Evolutionary conservation across 108 stramenopile species (phyloP).

Genomic region (Skeletonema marinoi): DNA sequence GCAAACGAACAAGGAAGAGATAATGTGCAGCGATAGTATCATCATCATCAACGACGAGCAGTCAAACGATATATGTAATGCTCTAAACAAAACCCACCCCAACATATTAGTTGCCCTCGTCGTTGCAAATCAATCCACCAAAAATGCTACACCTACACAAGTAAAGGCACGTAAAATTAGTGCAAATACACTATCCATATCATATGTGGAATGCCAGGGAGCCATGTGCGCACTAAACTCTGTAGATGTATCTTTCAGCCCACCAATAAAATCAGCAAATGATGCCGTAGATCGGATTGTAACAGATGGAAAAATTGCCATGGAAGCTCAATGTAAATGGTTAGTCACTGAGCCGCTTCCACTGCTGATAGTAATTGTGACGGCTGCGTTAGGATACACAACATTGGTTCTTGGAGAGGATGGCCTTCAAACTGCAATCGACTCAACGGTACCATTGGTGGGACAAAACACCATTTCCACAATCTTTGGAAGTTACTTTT

Average conservation of each 20-base stretch:
- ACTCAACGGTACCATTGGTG: background rate
- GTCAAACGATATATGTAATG: slow-evolving; percentile 20
- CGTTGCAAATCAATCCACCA: background rate
- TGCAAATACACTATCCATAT: background rate
- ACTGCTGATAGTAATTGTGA: slow-evolving; percentile 3
- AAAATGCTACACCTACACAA: slow-evolving; percentile 4
- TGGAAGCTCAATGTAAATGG: slow-evolving; percentile 8
- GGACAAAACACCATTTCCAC: background rate
- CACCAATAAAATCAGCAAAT: slow-evolving; percentile 9
- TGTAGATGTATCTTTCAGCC: background rate
- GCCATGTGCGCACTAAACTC: slow-evolving; percentile 13
- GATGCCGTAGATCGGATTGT: slow-evolving; percentile 6
- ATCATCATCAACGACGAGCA: slow-evolving; percentile 2
- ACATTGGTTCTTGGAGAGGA: slow-evolving; percentile 6
- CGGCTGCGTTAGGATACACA: slow-evolving; percentile 1
- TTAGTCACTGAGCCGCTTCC: slow-evolving; percentile 11
- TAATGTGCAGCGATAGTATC: background rate
- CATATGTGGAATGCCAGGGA: slow-evolving; percentile 16
- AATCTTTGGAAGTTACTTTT: slow-evolving; percentile 1
- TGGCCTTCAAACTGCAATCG: slow-evolving; percentile 1
- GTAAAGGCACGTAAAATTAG: slow-evolving; percentile 3
- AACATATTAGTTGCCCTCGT: slow-evolving; percentile 9
- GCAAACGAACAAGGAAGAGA: background rate
- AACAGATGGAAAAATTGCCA: slow-evolving; percentile 1
- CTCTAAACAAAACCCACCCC: slow-evolving; percentile 3